Base-by-base conservation (phyloP, 495 filamentous ascomycete genomes). In the Aspergillus coremiiformis region DNA sequence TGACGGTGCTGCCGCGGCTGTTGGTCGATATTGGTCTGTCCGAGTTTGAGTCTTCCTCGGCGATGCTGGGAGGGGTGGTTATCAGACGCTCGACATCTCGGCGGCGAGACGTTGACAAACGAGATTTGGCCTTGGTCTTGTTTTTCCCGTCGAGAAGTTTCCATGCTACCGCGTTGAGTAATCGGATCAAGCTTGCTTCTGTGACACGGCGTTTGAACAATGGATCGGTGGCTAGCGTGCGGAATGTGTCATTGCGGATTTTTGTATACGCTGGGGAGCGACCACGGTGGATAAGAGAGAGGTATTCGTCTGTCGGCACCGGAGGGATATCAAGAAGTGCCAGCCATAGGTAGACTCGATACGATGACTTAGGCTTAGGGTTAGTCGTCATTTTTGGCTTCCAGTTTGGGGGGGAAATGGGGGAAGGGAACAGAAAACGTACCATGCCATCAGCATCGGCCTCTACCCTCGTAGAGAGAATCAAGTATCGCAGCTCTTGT, bases 161-260 rank as follows among this genome's bases (percentile, higher is more conserved):
- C 93, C 94, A 97, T 41, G 91, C 91, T 26, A 96, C 81, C 22
- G 93, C 93, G 60, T 99, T 99, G n/a, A 99, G 78, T 1, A 99
- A 77, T 11, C 93, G 89, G 44, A 96, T 96, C 15, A 99, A 73
- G 63, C 88, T 94, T 22, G 94, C 93, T 66, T 97, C 94, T 27
- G 87, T 92, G 49, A 99, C 93, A 37, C 92, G 84, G 19, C 93
- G 85, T 43, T 93, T 88, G 73, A 97, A 99, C 27, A 97, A 82
- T 19, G 91, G 90, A 61, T 99, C 92, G 24, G 91, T 96, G 8
- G 91, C 89, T 8, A 99, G 71, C 0, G 93, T 99, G 56, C 93
- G 89, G 63, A 96, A 97, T 23, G 93, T 95, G 65, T 99, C 93
- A 59, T 99, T 95, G 60, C 90, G 87, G 62, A 99, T 99, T 68